Evolutionary conservation across 2,329 filamentous ascomycete genomes (phyloP).

Genomic region (Neonectria punicea): DNA sequence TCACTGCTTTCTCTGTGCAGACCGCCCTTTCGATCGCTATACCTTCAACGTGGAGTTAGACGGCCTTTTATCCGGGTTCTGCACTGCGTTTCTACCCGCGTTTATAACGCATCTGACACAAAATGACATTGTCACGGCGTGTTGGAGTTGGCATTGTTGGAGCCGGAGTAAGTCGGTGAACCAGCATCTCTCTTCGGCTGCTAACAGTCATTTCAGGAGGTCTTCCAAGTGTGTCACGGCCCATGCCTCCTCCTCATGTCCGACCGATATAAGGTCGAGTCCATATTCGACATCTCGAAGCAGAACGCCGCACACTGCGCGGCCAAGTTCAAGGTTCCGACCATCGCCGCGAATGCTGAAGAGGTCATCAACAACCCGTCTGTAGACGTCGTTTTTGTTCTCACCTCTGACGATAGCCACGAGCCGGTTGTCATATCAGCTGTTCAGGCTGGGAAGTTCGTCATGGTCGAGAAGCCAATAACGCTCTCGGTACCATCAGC

Average conservation of each 20-base stretch:
- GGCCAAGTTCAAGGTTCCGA: conserved; percentile 46
- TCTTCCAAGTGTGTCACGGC: conserved; percentile 14
- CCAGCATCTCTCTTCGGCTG: not conserved
- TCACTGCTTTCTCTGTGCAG: not conserved
- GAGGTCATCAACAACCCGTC: conserved; percentile 53
- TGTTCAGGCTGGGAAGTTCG: conserved; percentile 62
- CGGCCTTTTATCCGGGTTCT: too few relatives aligned
- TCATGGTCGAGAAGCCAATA: conserved; percentile 70
- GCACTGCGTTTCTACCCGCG: too few relatives aligned
- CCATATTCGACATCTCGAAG: conserved; percentile 61
- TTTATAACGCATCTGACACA: not conserved
- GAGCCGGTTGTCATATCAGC: conserved; percentile 59
- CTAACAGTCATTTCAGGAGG: not conserved
- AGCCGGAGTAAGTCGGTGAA: not conserved
- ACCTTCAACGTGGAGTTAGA: too few relatives aligned
- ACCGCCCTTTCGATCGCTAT: too few relatives aligned
- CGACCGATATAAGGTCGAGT: conserved; percentile 55
- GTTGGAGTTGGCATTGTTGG: not conserved
- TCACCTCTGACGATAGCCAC: conserved; percentile 64
- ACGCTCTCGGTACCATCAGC: conserved; percentile 59
- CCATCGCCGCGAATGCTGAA: conserved; percentile 49
- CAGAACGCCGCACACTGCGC: conserved; percentile 39
- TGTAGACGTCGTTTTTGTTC: conserved; percentile 64
- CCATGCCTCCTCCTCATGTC: conserved; percentile 47
- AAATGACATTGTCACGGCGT: not conserved